These are phyloP conservation scores for Ceratocystis alfenasii DNA, from an alignment of 2,329 filamentous ascomycete genomes.

Conservation along the genomic window DNA sequence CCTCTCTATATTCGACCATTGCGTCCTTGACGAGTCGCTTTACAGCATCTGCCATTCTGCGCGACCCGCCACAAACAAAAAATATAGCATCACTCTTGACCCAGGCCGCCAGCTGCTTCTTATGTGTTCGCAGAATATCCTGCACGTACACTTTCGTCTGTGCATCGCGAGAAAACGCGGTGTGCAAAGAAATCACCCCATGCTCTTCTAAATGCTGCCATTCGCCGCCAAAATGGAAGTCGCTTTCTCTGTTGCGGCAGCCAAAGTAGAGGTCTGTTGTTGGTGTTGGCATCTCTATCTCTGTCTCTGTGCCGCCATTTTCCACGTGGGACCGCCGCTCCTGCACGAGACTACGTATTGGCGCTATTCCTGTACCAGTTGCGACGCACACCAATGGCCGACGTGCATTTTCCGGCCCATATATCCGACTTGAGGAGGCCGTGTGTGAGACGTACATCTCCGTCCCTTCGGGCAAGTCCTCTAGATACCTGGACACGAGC, in stretches of 20 bases:
- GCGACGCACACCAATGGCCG: slow-evolving; percentile 64
- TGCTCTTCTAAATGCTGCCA: slow-evolving; percentile 40
- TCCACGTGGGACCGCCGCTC: slow-evolving; percentile 45
- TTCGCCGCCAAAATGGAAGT: slow-evolving; percentile 73
- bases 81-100: slow-evolving; percentile 37
- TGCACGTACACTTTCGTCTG: slow-evolving; percentile 37
- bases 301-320: slow-evolving; percentile 18
- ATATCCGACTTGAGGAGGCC: slow-evolving; percentile 39
- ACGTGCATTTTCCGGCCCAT: slow-evolving; percentile 36
- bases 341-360: slow-evolving; percentile 68
- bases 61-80: slow-evolving; percentile 44
- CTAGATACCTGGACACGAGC: slow-evolving; percentile 79
- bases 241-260: slow-evolving; percentile 58
- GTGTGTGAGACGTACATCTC: slow-evolving; percentile 19
- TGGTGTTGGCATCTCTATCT: neutral
- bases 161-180: slow-evolving; percentile 39
- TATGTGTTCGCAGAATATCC: slow-evolving; percentile 29
- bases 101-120: slow-evolving; percentile 28
- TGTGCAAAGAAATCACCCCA: slow-evolving; percentile 29
- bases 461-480: slow-evolving; percentile 43
- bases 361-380: slow-evolving; percentile 77
- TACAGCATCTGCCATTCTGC: slow-evolving; percentile 47
- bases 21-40: slow-evolving; percentile 41
- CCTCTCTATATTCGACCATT: slow-evolving; percentile 32
- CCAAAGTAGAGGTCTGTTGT: slow-evolving; percentile 63